A percentile compares a stretch with the other conserved stretches of the same genome.
phyloP scores from a whole-genome alignment of 768 basidiomycete genomes.

The Tricholoma sp. region DNA sequence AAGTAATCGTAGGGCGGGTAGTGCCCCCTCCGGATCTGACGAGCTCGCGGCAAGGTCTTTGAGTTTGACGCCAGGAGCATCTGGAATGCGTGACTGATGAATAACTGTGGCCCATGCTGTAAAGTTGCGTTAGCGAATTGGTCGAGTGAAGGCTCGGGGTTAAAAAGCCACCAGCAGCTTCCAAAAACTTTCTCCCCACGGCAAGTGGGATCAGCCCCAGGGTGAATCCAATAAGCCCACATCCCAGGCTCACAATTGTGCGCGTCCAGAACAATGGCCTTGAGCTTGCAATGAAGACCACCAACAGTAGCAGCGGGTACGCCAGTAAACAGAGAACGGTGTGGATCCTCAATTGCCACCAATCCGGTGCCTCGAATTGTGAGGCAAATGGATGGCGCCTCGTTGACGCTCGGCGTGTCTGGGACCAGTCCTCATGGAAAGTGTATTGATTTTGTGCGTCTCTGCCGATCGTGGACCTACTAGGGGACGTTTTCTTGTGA shows the following conservation, averaged over 20 bases:
- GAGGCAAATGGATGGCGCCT: slow-evolving; percentile 23
- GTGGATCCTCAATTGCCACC: slow-evolving; percentile 25
- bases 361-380: slow-evolving; percentile 30
- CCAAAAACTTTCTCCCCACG: slow-evolving; percentile 26
- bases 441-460: slow-evolving; percentile 7
- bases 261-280: slow-evolving; percentile 37
- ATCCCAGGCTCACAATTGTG: slow-evolving; percentile 30
- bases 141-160: background rate
- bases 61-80: slow-evolving; percentile 28
- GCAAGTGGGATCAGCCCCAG: slow-evolving; percentile 27
- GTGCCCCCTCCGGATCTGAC: slow-evolving; percentile 23
- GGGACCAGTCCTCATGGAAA: too few species aligned
- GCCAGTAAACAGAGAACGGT: slow-evolving; percentile 24
- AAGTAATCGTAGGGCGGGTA: slow-evolving; percentile 27
- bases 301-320: slow-evolving; percentile 29
- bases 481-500: background rate
- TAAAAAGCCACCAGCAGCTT: slow-evolving; percentile 31
- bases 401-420: too few species aligned
- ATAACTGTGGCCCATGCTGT: slow-evolving; percentile 42
- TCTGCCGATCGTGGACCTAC: slow-evolving; percentile 1
- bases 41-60: slow-evolving; percentile 31
- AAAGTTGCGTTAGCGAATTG: background rate
- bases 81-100: slow-evolving; percentile 29
- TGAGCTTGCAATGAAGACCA: slow-evolving; percentile 23
- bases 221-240: slow-evolving; percentile 26